These are phyloP conservation scores for Miamiensis avidus DNA, from an alignment of 169 alveolate species.

Conservation along the genomic window DNA sequence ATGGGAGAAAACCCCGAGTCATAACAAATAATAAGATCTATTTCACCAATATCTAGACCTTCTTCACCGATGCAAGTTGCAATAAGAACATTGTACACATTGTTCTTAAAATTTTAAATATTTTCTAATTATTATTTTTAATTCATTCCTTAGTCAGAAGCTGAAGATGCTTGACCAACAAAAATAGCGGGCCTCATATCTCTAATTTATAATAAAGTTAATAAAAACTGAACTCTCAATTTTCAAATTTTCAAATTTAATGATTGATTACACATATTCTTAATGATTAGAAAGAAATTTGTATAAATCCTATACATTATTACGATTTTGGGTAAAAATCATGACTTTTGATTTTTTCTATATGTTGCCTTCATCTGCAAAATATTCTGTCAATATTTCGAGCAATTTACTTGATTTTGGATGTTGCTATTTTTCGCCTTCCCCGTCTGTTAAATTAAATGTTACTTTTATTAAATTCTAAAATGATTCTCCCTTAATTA, in stretches of 20 bases:
- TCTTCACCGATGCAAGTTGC: constrained; percentile 78
- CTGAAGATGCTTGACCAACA: neutral
- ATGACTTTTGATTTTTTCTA: constrained; percentile 47
- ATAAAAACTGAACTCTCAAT: too few relatives aligned
- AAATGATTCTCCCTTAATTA: neutral
- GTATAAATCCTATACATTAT: constrained; percentile 46
- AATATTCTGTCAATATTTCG: constrained; percentile 32
- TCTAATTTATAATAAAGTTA: too few relatives aligned
- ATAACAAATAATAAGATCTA: constrained; percentile 61
- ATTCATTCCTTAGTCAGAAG: constrained; percentile 42
- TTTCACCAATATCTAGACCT: constrained; percentile 75
- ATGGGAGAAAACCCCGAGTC: constrained; percentile 71
- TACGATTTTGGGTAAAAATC: constrained; percentile 56
- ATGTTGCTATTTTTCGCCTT: constrained; percentile 41
- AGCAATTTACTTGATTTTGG: constrained; percentile 54
- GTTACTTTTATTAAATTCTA: neutral
- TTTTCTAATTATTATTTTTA: constrained; percentile 48
- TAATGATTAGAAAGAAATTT: constrained; percentile 5
- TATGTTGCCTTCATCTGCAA: constrained; percentile 35
- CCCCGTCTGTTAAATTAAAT: neutral
- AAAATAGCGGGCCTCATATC: neutral
- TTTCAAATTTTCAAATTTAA: neutral
- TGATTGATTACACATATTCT: neutral
- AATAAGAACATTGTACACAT: constrained; percentile 48
- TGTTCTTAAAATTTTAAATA: constrained; percentile 14